Base-by-base conservation (phyloP, 2,329 filamentous ascomycete species). In the Cytospora paraplurivora region DNA sequence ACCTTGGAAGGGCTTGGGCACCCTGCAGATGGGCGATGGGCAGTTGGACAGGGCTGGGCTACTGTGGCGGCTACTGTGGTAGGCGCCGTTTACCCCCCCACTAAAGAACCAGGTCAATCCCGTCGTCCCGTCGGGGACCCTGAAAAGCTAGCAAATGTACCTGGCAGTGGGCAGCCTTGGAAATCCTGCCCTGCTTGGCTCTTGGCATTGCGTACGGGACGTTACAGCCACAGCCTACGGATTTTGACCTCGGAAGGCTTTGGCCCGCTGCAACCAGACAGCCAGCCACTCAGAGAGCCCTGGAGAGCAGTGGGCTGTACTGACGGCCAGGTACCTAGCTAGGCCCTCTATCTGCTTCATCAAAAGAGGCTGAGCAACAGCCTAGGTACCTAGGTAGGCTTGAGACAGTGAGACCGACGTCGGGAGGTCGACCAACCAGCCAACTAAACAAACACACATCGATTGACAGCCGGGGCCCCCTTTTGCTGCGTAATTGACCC, bases 401-500 rank as follows among this genome's bases (percentile, higher is more conserved):
- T 47, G 44, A 47, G 44, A 47, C 44, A 27, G 27, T 21, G 17
- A 47, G n/a, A 47, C 15, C 19, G 49, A 27, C 27, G 27, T 27
- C 27, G 27, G 27, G 27, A 27, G 27, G 27, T 4, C 4, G 27
- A 27, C 27, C 27, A 27, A 27, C 27, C 33, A 59, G 10, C 35
- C 35, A 33, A 17, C 58, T 44, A 38, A 34, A 13, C 37, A 53
- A 47, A 27, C 27, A 27, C 53, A 54, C 21, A 38, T 49, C 13
- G 44, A 37, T 51, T 41, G 12, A 21, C 44, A n/a, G 11, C n/a
- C n/a, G 58, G 58, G 47, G 37, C 58, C 58, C 51, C 58, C 35
- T 61, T 55, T 55, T 33, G 35, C 27, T 55, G 27, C 51, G 32
- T 38, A 41, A 49, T 61, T 52, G 58, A 55, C 51, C 54, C 38